A percentile compares a stretch with the other conserved stretches of the same genome.
These are phyloP conservation scores for Mortierella hygrophila DNA, from an alignment of 192 early-diverging fungal genomes.

Conservation along the genomic window DNA sequence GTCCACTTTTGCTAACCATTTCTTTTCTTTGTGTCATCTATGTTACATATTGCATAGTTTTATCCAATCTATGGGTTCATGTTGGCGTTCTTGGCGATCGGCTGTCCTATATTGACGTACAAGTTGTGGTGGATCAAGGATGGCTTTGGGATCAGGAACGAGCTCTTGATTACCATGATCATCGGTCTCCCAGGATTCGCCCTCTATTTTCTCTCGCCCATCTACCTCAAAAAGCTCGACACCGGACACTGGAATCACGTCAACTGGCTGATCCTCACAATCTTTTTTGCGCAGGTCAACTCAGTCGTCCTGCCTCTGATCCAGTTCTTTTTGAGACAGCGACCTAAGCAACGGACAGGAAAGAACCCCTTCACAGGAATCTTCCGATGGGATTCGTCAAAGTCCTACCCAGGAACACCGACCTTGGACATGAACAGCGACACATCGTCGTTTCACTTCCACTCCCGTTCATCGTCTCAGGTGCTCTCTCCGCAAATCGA, in stretches of 20 bases:
- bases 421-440: conserved; percentile 18
- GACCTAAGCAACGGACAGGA: conserved; percentile 23
- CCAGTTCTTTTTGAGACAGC: conserved; percentile 35
- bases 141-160: conserved; percentile 52
- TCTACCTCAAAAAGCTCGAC: conserved; percentile 36
- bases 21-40: neutral
- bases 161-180: conserved; percentile 43
- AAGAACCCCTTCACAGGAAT: conserved; percentile 19
- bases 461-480: conserved; percentile 15
- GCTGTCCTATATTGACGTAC: conserved; percentile 32
- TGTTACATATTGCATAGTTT: conserved; percentile 23
- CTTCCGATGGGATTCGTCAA: conserved; percentile 38
- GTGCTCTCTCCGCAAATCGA: conserved; percentile 6
- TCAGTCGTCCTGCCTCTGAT: conserved; percentile 40
- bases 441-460: conserved; percentile 14
- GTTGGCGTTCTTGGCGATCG: conserved; percentile 34
- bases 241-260: conserved; percentile 48
- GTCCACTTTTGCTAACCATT: neutral
- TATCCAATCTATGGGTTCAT: conserved; percentile 44
- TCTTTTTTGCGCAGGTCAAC: conserved; percentile 44
- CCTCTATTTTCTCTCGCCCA: conserved; percentile 48
- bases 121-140: conserved; percentile 56
- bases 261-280: conserved; percentile 44
- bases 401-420: conserved; percentile 18
- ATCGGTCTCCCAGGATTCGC: conserved; percentile 46